Base-by-base conservation (phyloP, 495 filamentous ascomycete genomes). In the Bacidia rubella region DNA sequence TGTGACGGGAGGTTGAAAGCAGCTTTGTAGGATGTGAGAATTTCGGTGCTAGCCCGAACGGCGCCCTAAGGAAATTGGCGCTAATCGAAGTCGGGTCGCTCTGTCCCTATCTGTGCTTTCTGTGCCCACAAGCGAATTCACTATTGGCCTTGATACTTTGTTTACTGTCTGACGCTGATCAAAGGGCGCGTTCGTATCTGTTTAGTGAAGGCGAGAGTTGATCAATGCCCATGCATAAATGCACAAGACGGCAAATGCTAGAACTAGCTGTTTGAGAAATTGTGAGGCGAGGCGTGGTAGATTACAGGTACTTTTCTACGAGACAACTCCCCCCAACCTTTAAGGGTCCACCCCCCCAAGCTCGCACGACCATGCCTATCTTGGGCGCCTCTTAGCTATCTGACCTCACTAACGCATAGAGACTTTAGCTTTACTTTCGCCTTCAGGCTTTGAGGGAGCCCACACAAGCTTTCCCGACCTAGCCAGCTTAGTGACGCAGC, bases 1-100 rank as follows among this genome's bases (percentile, higher is more conserved):
- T 55, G 46, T 54, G 24, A 3, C 20, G 53, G 39, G 39, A 41
- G 38, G 23, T 49, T 55, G 19, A 44, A 20, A 17, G 41, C 51
- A 21, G 21, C 17, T 47, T 26, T 46, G 52, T 24, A 27, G 46
- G 42, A 45, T 11, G 38, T 26, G 45, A 39, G 32, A 43, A 55
- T 47, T 50, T 50, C 35, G 47, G 47, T 41, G 46, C 45, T 55
- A 49, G 25, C 47, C 47, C 25, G 35, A 49, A 49, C n/a, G 24
- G 47, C 47, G 25, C 24, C 47, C 44, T 15, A n/a, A n/a, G 47
- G 29, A 49, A 35, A 24, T 27, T 35, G 47, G 35, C 47, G 47
- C 47, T 49, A 49, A 35, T 44, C 17, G 9, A 5, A 49, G 47
- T 19, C 22, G 47, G 47, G 47, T 49, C 11, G 47, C 25, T 35